Conservation (phyloP, 306 rosid species). For the Coriaria nepalensis region DNA sequence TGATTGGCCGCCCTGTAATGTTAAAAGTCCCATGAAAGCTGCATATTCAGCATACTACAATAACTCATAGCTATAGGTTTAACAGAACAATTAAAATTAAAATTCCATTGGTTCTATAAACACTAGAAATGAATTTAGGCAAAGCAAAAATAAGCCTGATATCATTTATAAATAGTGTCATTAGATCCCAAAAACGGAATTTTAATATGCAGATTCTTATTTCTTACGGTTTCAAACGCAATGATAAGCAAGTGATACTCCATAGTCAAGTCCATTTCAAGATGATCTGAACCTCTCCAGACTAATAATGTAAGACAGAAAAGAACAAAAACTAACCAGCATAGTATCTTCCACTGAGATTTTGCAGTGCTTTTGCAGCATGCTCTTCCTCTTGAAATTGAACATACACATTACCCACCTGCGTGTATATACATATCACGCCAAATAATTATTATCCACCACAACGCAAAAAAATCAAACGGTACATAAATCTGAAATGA, state of each 20-base stretch:
- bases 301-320: neutral
- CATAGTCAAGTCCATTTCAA: too few relatives aligned
- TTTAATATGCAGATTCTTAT: too few relatives aligned
- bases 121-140: too few relatives aligned
- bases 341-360: constrained; percentile 52
- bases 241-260: too few relatives aligned
- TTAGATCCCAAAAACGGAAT: too few relatives aligned
- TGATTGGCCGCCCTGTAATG: constrained; percentile 54
- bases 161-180: too few relatives aligned
- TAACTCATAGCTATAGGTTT: neutral
- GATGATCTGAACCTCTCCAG: neutral
- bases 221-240: too few relatives aligned
- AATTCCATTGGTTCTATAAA: too few relatives aligned
- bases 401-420: constrained; percentile 71
- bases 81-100: too few relatives aligned
- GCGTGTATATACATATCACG: constrained; percentile 7
- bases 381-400: constrained; percentile 64
- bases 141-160: too few relatives aligned
- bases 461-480: neutral
- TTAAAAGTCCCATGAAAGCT: neutral
- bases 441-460: neutral
- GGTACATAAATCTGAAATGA: neutral
- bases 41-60: neutral
- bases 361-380: constrained; percentile 42
- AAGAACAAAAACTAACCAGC: constrained; percentile 31